A percentile compares a stretch with the other conserved stretches of the same genome.
Conservation (phyloP, 306 rosid species). For the Dryas octopetala region DNA sequence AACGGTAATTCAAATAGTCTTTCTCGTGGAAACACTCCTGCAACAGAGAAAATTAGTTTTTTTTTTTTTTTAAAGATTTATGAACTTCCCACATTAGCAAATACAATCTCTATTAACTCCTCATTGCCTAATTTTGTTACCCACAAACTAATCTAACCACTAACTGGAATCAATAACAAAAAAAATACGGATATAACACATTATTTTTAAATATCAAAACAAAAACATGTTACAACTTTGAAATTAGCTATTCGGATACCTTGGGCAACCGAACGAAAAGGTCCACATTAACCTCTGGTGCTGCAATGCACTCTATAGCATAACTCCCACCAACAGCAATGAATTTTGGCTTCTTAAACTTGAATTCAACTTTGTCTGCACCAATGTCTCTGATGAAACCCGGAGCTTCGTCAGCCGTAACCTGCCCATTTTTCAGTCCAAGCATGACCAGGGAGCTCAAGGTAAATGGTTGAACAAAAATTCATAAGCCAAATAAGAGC, state of each 20-base stretch:
- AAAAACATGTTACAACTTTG: not conserved
- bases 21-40: constrained; percentile 93
- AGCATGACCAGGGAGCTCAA: constrained; percentile 8
- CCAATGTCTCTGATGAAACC: constrained; percentile 80
- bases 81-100: not conserved
- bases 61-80: not conserved
- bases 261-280: constrained; percentile 71
- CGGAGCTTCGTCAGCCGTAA: constrained; percentile 58
- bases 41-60: constrained; percentile 18
- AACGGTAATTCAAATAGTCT: constrained; percentile 87
- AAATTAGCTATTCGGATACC: constrained; percentile 38
- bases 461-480: not conserved
- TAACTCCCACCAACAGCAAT: constrained; percentile 71
- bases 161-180: not conserved
- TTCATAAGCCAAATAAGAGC: not conserved
- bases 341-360: constrained; percentile 60
- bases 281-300: constrained; percentile 65
- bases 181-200: not conserved
- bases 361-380: constrained; percentile 80
- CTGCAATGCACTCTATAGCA: constrained; percentile 50
- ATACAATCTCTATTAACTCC: not conserved
- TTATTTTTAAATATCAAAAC: not conserved
- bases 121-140: not conserved
- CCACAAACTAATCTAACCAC: not conserved
- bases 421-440: constrained; percentile 33